These are phyloP conservation scores for Erysimum pusillum DNA, from an alignment of 441 rosid genomes.

Conservation along the genomic window DNA sequence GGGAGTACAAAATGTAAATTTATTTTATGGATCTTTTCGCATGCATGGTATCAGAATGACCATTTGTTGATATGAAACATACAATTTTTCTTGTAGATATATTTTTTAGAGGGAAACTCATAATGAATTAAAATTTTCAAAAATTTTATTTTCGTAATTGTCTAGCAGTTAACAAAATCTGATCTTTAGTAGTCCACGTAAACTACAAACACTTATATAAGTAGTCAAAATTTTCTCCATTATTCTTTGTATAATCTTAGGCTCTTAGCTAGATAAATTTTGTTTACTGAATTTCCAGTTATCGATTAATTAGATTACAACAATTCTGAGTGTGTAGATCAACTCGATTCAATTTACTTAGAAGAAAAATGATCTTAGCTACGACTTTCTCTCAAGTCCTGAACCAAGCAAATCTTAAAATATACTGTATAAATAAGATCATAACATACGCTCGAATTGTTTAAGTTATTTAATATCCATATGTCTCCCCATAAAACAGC, in stretches of 20 bases:
- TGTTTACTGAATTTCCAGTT: neutral
- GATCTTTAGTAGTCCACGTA: neutral
- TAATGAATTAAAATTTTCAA: neutral
- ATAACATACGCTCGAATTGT: slow-evolving; percentile 3
- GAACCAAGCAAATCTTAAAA: slow-evolving; percentile 22
- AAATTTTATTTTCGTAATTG: neutral
- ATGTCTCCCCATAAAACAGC: slow-evolving; percentile 29
- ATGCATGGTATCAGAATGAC: neutral
- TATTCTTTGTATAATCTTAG: neutral
- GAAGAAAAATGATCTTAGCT: neutral
- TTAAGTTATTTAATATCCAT: neutral
- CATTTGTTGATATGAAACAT: too few relatives aligned
- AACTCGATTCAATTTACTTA: neutral
- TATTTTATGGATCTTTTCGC: neutral
- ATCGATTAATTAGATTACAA: neutral
- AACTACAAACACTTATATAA: neutral
- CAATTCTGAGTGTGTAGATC: neutral
- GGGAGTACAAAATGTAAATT: neutral
- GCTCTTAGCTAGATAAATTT: neutral
- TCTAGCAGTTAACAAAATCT: neutral
- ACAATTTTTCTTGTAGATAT: neutral
- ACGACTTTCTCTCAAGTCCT: slow-evolving; percentile 21
- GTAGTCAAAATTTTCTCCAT: neutral
- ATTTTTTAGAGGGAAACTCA: neutral
- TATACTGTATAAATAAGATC: neutral